phyloP scores from a whole-genome alignment of 1,139 yeast species.

The Candida tetrigidarum region DNA sequence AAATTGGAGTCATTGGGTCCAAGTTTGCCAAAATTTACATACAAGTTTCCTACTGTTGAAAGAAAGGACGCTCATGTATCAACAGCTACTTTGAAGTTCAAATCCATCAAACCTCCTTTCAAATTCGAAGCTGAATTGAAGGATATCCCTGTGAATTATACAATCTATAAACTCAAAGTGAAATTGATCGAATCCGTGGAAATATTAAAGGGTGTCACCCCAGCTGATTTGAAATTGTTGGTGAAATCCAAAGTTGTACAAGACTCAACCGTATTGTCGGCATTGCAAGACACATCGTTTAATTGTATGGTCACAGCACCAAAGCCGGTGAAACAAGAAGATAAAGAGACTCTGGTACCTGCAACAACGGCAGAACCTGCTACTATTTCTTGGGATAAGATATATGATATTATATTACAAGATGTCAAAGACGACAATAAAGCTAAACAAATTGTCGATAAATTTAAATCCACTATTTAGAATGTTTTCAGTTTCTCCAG shows the following conservation, averaged over 20 bases:
- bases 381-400: constrained; percentile 38
- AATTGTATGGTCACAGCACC: constrained; percentile 44
- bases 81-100: constrained; percentile 30
- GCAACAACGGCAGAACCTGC: constrained; percentile 12
- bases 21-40: constrained; percentile 36
- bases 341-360: constrained; percentile 5
- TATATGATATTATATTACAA: constrained; percentile 29
- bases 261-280: constrained; percentile 34
- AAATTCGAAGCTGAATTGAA: constrained; percentile 36
- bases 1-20: constrained; percentile 45
- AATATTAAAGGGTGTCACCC: constrained; percentile 26
- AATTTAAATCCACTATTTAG: constrained; percentile 12
- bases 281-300: constrained; percentile 29
- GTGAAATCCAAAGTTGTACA: constrained; percentile 50
- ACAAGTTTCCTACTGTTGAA: constrained; percentile 30
- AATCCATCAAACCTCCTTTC: constrained; percentile 50
- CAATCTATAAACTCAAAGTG: constrained; percentile 39
- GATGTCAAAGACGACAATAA: constrained; percentile 32
- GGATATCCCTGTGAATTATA: constrained; percentile 26
- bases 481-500: constrained; percentile 9
- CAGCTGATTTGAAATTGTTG: constrained; percentile 41
- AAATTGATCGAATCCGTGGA: constrained; percentile 33
- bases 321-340: constrained; percentile 9
- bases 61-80: constrained; percentile 6
- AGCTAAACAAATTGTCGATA: constrained; percentile 21